Evolutionary conservation across 805 yeast species (phyloP), one percentile per base, ranked within the genome.

Genomic region (Candida chilensis): DNA sequence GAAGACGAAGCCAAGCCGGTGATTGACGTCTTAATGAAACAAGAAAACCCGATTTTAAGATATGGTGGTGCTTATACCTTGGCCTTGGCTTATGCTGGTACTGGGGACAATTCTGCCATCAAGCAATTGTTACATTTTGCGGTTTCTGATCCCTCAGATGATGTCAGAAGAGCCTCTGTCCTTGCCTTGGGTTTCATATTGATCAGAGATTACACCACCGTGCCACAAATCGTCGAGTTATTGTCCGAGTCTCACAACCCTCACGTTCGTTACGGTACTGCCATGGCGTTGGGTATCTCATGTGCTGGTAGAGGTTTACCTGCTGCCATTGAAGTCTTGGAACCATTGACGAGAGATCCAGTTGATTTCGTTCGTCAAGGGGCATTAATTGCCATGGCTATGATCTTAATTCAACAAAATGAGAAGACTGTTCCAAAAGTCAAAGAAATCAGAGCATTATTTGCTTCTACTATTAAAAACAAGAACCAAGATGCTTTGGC

Each of bases 351-450:
- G 17, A 85, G 83, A 48, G 98, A 92, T 57, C 77, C 95, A 1
- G 94, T 87, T 27, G 98, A 92, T 56, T 92, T 90, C 60, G 98
- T 92, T 26, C 83, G 97, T 52, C 98, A 92, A 60, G 97, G 97
- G 44, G 96, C 98, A 2, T 72, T 87, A 57, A 79, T 88, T 54
- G 94, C 97, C 3, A 63, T 85, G 37, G 72, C 97, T 5, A 81
- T 92, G 95, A 75, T 92, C 33, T 69, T 88, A 48, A 79, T 92
- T 35, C 83, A 78, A 54, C 90, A 83, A 46, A 92, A 84, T 50
- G 96, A 88, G 43, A 77, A 77, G 41, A 63, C 83, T 4, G 71
- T 70, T 54, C 87, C 95, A 24, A 81, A 82, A 49, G 92, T 90
- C 20, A 76, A 75, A 40, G 75, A 77, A 22, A 69, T 86, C 42